Evolutionary conservation across 2,329 filamentous ascomycete species (phyloP), one percentile per base, ranked within the genome.

Genomic region (Colletotrichum melonis): DNA sequence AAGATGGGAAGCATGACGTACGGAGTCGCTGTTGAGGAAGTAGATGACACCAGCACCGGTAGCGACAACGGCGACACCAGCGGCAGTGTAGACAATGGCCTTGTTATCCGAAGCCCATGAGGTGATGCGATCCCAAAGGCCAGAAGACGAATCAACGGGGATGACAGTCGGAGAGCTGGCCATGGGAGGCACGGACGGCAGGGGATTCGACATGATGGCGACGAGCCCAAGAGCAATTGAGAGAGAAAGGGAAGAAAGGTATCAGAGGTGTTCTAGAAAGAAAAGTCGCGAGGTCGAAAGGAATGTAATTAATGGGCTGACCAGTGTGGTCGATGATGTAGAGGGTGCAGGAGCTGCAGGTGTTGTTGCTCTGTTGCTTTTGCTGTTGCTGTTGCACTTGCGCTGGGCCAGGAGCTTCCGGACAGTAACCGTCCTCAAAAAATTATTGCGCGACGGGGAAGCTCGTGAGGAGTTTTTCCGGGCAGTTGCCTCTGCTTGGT

Each of bases 91-190:
- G 75, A 97, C 95, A 67, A 96, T 90, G 60, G 94, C 93, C 87
- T 98, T 98, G 86, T 99, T 95, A 82, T 98, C 96, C 2, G 95
- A 94, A 16, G 94, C 95, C 96, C 97, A 99, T 80, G 88, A 92
- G 77, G 95, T 93, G 84, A 98, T 87, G 79, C 95, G 93, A 83
- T 98, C 94, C 95, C 95, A 98, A 69, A 97, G 86, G 59, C 94
- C 93, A 73, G 92, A 90, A 74, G 92, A 89, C 76, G 86, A 82
- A 70, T 89, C 84, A 77, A 90, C 82, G 55, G 86, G 85, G 66
- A 90, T 80, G 71, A 85, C 83, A 74, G 84, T 77, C 46, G 81
- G 82, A 73, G 84, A 82, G 73, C 81, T 82, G 75, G 82, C 81
- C 72, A 73, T 60, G 68, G 84, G 83, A 78, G 88, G 86, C 80